Evolutionary conservation across 2,329 filamentous ascomycete species (phyloP).

Genomic region (Herpotrichia juniperi): DNA sequence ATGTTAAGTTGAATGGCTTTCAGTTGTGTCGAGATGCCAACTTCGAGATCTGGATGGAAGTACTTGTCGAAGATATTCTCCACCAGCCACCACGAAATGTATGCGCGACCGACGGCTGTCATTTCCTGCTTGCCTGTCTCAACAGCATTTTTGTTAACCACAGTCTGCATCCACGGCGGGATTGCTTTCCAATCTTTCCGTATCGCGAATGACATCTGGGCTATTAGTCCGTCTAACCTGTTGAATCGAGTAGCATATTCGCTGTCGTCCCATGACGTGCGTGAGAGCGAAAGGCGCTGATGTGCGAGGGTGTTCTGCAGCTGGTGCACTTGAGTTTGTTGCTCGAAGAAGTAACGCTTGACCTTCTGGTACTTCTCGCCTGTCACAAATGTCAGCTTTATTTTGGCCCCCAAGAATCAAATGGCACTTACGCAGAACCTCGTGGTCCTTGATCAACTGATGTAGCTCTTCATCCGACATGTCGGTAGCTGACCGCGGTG

Average conservation of each 20-base stretch:
- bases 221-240: conserved; percentile 89
- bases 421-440: conserved; percentile 53
- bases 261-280: conserved; percentile 92
- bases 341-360: conserved; percentile 96
- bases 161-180: conserved; percentile 78
- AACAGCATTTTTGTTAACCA: conserved; percentile 84
- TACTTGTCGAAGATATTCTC: conserved; percentile 90
- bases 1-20: conserved; percentile 91
- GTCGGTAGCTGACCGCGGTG: conserved; percentile 50
- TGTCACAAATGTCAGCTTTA: conserved; percentile 43
- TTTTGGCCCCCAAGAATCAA: neutral
- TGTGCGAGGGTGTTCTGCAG: conserved; percentile 97
- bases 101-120: conserved; percentile 90
- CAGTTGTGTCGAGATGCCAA: conserved; percentile 74
- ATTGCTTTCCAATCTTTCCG: conserved; percentile 90
- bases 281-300: conserved; percentile 91
- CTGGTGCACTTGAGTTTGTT: conserved; percentile 86
- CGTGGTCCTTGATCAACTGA: conserved; percentile 57
- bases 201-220: conserved; percentile 93
- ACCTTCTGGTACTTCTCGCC: conserved; percentile 98
- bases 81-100: conserved; percentile 87
- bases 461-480: conserved; percentile 56
- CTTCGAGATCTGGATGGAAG: conserved; percentile 89
- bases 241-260: conserved; percentile 91
- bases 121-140: conserved; percentile 94